Conservation (phyloP, 306 rosid species). For the Cicer chorassanicum region DNA sequence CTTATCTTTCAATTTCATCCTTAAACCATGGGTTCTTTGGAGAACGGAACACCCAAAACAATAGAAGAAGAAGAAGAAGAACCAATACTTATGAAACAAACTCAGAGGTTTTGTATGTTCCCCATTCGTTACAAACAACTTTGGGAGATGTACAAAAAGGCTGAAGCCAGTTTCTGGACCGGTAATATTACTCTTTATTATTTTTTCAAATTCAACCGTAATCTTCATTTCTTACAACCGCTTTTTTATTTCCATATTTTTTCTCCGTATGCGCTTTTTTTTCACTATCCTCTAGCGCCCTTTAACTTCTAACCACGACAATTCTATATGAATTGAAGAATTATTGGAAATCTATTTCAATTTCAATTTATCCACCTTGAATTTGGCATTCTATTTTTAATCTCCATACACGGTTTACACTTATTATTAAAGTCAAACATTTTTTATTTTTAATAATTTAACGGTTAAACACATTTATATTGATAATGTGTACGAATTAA, state of each 20-base stretch:
- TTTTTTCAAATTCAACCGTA: constrained; percentile 15
- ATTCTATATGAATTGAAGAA: too few relatives aligned
- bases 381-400: too few relatives aligned
- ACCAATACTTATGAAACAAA: constrained; percentile 76
- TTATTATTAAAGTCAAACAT: too few relatives aligned
- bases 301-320: too few relatives aligned
- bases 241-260: neutral
- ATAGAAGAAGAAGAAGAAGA: constrained; percentile 51
- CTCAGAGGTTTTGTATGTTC: constrained; percentile 84
- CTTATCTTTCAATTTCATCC: neutral
- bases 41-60: constrained; percentile 43
- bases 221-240: neutral
- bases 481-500: too few relatives aligned
- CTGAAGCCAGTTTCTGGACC: constrained; percentile 96
- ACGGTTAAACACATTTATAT: too few relatives aligned
- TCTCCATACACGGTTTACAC: too few relatives aligned
- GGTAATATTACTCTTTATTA: constrained; percentile 50
- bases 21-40: constrained; percentile 62
- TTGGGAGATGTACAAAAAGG: constrained; percentile 98
- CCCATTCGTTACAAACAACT: constrained; percentile 73
- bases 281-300: neutral
- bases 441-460: too few relatives aligned
- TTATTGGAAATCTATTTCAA: too few relatives aligned
- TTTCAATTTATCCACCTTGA: too few relatives aligned
- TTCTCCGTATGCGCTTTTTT: neutral